phyloP scores from a whole-genome alignment of 768 basidiomycete genomes.

The Terana coerulea region DNA sequence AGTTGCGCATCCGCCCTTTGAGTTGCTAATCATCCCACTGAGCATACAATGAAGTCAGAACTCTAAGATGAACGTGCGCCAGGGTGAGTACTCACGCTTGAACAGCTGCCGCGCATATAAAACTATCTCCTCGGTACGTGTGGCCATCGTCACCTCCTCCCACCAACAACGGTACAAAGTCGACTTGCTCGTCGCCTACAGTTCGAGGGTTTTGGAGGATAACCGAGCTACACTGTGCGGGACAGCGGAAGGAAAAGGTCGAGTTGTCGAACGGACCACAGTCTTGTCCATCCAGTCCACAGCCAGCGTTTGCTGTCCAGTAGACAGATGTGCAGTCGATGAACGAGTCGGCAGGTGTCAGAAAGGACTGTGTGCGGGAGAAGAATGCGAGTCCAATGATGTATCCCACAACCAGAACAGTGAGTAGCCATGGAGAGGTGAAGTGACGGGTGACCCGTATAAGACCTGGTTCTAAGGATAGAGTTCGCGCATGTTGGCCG shows the following conservation, averaged over 20 bases:
- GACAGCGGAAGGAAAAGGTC: slow-evolving; percentile 76
- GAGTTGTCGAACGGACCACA: slow-evolving; percentile 64
- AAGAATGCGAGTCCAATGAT: slow-evolving; percentile 74
- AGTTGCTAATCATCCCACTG: slow-evolving; percentile 63
- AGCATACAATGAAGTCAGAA: neutral
- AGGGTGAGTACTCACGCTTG: slow-evolving; percentile 58
- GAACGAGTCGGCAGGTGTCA: slow-evolving; percentile 60
- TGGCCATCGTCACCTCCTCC: slow-evolving; percentile 73
- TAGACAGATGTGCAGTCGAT: slow-evolving; percentile 67
- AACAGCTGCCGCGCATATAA: slow-evolving; percentile 79
- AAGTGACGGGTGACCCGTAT: slow-evolving; percentile 49
- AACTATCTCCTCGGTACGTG: slow-evolving; percentile 82
- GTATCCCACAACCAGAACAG: slow-evolving; percentile 54
- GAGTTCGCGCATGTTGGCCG: slow-evolving; percentile 15
- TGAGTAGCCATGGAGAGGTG: slow-evolving; percentile 50
- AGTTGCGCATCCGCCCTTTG: slow-evolving; percentile 73
- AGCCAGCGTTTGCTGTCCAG: slow-evolving; percentile 66
- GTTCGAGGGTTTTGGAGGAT: slow-evolving; percentile 71
- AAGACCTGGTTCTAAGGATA: slow-evolving; percentile 49
- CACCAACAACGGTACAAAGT: slow-evolving; percentile 71
- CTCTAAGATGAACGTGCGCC: neutral
- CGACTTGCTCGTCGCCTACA: slow-evolving; percentile 61
- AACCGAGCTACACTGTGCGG: slow-evolving; percentile 61
- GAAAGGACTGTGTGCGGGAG: slow-evolving; percentile 66
- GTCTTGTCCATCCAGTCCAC: slow-evolving; percentile 63